Evolutionary conservation across 75 land plant species (phyloP).

Genomic region (Picea sitchensis): DNA sequence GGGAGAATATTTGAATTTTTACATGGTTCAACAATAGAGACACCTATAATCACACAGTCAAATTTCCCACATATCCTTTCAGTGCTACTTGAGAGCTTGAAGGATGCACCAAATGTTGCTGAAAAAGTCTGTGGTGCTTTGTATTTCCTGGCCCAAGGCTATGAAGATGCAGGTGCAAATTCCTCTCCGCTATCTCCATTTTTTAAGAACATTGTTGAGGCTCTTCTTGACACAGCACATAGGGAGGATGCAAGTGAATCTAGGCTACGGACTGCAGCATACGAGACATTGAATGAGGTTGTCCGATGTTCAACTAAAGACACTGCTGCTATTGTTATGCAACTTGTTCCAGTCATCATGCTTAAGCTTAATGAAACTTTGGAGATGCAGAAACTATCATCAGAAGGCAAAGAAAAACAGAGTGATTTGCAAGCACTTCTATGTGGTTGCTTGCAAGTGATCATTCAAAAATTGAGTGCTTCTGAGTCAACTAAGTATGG

Average conservation of each 20-base stretch:
- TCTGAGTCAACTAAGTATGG: slow-evolving; percentile 41
- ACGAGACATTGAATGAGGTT: slow-evolving; percentile 72
- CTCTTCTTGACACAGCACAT: slow-evolving; percentile 45
- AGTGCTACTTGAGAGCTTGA: slow-evolving; percentile 68
- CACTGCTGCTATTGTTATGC: slow-evolving; percentile 36
- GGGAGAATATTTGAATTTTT: slow-evolving; percentile 78
- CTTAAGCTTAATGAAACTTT: slow-evolving; percentile 42
- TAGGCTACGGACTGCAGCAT: slow-evolving; percentile 61
- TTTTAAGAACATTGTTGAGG: slow-evolving; percentile 34
- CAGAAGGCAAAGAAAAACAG: slow-evolving; percentile 66
- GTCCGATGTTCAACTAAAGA: slow-evolving; percentile 50
- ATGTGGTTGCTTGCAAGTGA: slow-evolving; percentile 72
- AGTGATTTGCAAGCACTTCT: slow-evolving; percentile 61
- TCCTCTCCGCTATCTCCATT: slow-evolving; percentile 43
- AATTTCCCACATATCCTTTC: slow-evolving; percentile 56
- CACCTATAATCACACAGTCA: slow-evolving; percentile 39
- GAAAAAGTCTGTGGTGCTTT: slow-evolving; percentile 89
- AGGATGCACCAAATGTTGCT: slow-evolving; percentile 73
- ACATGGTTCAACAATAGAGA: slow-evolving; percentile 27
- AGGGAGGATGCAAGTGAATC: slow-evolving; percentile 51
- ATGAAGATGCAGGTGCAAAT: slow-evolving; percentile 41
- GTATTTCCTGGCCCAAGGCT: slow-evolving; percentile 76
- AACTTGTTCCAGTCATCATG: slow-evolving; percentile 60
- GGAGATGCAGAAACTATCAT: slow-evolving; percentile 48
- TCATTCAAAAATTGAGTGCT: slow-evolving; percentile 58